Conservation (phyloP, 495 filamentous ascomycete species). For the Chaetomidium leptoderma region DNA sequence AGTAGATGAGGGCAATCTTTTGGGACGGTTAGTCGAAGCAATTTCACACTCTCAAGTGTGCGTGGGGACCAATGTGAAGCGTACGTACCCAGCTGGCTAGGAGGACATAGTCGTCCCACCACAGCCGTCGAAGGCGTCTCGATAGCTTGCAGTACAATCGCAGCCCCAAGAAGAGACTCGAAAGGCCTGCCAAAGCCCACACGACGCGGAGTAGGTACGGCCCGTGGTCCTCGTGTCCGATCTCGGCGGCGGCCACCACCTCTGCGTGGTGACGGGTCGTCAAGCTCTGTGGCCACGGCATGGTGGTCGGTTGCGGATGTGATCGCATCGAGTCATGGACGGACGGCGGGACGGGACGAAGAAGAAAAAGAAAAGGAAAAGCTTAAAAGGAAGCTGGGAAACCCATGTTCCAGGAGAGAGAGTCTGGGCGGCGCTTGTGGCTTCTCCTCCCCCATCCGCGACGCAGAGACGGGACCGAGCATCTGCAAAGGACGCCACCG, state of each 20-base stretch:
- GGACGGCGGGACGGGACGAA: too few relatives aligned
- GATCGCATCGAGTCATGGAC: too few relatives aligned
- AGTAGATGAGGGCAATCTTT: not conserved
- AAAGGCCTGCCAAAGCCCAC: not conserved
- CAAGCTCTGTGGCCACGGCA: not conserved
- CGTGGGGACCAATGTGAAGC: not conserved
- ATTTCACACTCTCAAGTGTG: not conserved
- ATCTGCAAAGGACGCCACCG: too few relatives aligned
- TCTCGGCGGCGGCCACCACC: not conserved
- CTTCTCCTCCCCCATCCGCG: too few relatives aligned
- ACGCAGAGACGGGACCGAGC: too few relatives aligned
- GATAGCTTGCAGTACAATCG: constrained; percentile 1
- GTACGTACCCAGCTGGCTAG: not conserved
- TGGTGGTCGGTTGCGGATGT: not conserved
- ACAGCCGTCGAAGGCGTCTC: not conserved
- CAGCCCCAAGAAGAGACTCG: not conserved
- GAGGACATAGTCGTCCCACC: not conserved
- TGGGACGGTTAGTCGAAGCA: not conserved
- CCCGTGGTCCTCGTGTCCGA: not conserved
- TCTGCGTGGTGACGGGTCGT: not conserved
- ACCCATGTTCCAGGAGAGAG: too few relatives aligned
- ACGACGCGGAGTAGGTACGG: not conserved
- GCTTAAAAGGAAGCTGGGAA: too few relatives aligned
- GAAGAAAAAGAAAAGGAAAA: too few relatives aligned
- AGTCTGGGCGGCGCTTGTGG: too few relatives aligned